Percentiles rank a stretch among this genome's conserved stretches.
Conservation (phyloP, 2,329 filamentous ascomycete species). For the Claviceps quebecensis region DNA sequence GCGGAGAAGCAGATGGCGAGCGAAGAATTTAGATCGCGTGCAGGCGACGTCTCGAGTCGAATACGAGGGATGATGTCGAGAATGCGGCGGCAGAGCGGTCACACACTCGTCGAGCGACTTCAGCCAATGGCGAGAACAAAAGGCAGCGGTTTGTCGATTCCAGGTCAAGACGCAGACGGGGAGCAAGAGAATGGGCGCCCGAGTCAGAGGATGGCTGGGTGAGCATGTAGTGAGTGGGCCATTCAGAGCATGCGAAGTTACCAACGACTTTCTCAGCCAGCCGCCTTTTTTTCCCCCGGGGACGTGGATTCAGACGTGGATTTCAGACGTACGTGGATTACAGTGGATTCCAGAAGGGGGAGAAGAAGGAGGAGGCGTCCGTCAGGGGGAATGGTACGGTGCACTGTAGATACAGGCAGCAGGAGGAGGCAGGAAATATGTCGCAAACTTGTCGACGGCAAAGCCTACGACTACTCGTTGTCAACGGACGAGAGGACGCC, state of each 20-base stretch:
- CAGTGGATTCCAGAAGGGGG: constrained; percentile 6
- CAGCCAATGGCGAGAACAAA: neutral
- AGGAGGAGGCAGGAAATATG: neutral
- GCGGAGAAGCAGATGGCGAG: neutral
- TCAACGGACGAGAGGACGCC: too few species aligned
- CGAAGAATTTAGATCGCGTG: neutral
- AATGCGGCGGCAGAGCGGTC: neutral
- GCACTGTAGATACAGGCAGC: too few species aligned
- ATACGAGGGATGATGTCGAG: constrained; percentile 5
- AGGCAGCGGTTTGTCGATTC: constrained; percentile 10
- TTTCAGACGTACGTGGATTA: too few species aligned
- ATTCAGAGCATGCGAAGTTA: constrained; percentile 13
- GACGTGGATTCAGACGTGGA: constrained; percentile 3
- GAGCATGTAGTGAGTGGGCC: constrained; percentile 24
- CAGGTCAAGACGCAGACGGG: constrained; percentile 12
- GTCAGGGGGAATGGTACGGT: constrained; percentile 5
- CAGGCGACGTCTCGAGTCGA: neutral
- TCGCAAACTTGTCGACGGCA: too few species aligned
- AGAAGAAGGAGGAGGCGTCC: neutral
- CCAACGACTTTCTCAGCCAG: constrained; percentile 19
- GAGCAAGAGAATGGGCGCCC: constrained; percentile 20
- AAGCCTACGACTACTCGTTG: too few species aligned
- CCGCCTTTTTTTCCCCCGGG: constrained; percentile 21
- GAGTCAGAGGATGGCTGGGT: constrained; percentile 30
- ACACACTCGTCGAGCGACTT: neutral